These are phyloP conservation scores for Neospermospora avenae DNA, from an alignment of 2,329 filamentous ascomycete genomes.

Conservation along the genomic window DNA sequence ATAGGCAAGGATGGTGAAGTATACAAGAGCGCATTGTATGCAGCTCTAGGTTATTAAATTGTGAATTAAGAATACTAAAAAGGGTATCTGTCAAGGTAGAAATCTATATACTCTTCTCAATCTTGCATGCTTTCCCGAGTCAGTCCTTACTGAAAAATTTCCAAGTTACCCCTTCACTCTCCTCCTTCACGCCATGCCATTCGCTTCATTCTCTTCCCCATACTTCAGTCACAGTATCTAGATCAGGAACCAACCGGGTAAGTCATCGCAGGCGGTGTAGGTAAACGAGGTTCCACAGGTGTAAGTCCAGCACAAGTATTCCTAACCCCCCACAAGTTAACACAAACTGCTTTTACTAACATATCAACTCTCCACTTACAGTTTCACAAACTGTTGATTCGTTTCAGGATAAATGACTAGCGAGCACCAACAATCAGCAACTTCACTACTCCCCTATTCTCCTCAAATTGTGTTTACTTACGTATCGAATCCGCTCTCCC, in stretches of 20 bases:
- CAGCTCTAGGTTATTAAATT: not conserved
- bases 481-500: conserved; percentile 3
- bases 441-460: not conserved
- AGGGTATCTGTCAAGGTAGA: not conserved
- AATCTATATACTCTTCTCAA: not conserved
- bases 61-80: not conserved
- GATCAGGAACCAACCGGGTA: not conserved
- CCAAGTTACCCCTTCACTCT: not conserved
- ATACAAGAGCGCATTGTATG: too few species aligned
- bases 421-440: not conserved
- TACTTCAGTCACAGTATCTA: not conserved
- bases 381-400: conserved; percentile 1
- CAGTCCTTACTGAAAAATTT: not conserved
- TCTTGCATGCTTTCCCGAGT: not conserved
- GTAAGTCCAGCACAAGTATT: not conserved
- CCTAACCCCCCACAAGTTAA: not conserved
- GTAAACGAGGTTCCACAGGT: not conserved
- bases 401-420: conserved; percentile 2
- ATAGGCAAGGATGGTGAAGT: too few species aligned
- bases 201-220: not conserved
- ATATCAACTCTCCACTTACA: not conserved
- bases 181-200: not conserved
- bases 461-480: not conserved
- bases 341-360: too few species aligned
- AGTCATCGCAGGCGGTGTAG: not conserved